A percentile compares a stretch with the other conserved stretches of the same genome.
These are phyloP conservation scores for Karstenula rhodostoma DNA, from an alignment of 2,329 filamentous ascomycete genomes.

Conservation along the genomic window DNA sequence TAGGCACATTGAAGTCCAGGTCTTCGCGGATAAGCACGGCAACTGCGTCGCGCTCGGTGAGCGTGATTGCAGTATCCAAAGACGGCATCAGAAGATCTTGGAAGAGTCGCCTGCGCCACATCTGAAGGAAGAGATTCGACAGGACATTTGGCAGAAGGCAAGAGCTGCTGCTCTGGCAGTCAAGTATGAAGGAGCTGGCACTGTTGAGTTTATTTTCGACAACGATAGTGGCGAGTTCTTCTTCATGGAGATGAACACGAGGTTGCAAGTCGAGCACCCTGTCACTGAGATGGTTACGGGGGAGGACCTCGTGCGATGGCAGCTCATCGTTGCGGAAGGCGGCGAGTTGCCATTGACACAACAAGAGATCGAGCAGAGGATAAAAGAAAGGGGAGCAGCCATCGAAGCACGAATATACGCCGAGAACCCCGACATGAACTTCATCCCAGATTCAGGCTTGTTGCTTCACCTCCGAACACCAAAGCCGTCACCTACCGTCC, in stretches of 20 bases:
- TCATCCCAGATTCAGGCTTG: constrained; percentile 91
- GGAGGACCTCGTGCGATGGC: constrained; percentile 90
- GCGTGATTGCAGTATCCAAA: constrained; percentile 71
- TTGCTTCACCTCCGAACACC: constrained; percentile 85
- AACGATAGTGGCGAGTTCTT: constrained; percentile 72
- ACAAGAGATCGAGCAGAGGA: constrained; percentile 71
- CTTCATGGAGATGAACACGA: constrained; percentile 79
- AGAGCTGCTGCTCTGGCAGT: constrained; percentile 69
- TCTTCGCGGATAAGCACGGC: constrained; percentile 71
- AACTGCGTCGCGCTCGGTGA: constrained; percentile 71
- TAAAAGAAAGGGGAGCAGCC: constrained; percentile 79
- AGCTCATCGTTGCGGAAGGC: constrained; percentile 83
- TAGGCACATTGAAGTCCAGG: constrained; percentile 72
- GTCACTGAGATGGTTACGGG: constrained; percentile 84
- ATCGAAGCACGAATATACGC: constrained; percentile 98
- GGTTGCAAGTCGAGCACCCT: constrained; percentile 95
- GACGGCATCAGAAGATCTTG: constrained; percentile 71
- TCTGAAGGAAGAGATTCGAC: constrained; percentile 65
- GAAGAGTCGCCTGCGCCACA: constrained; percentile 73
- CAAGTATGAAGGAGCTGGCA: constrained; percentile 71
- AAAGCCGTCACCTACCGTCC: constrained; percentile 71
- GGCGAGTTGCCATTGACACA: constrained; percentile 72
- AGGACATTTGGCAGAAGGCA: constrained; percentile 72
- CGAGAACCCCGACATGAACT: constrained; percentile 89
- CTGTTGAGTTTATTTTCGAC: constrained; percentile 75